These are phyloP conservation scores for Solanum paucissectum DNA, from an alignment of 257 asterid species.

Conservation along the genomic window DNA sequence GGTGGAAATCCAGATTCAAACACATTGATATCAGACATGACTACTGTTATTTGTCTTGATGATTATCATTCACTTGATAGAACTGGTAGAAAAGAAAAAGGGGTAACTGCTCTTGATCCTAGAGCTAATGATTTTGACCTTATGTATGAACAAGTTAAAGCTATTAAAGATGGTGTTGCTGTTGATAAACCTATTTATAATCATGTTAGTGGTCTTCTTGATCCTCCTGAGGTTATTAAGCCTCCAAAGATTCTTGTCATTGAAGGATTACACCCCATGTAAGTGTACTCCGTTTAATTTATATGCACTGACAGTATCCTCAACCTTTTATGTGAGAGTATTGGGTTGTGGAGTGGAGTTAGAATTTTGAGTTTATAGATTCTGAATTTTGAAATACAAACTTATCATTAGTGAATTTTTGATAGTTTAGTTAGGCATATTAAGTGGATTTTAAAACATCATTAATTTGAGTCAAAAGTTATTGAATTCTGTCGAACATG, in stretches of 20 bases:
- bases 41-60: conserved; percentile 87
- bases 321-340: not conserved
- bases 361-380: not conserved
- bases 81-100: conserved; percentile 80
- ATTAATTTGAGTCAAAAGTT: not conserved
- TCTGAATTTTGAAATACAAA: not conserved
- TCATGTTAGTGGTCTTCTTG: conserved; percentile 78
- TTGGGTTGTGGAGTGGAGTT: not conserved
- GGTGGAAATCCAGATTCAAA: conserved; percentile 97
- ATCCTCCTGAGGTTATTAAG: conserved; percentile 76
- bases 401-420: not conserved
- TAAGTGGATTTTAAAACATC: not conserved
- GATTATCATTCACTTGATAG: conserved; percentile 94
- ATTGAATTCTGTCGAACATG: not conserved
- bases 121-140: conserved; percentile 84
- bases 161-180: conserved; percentile 56
- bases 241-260: conserved; percentile 97
- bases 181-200: conserved; percentile 84
- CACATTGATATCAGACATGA: conserved; percentile 77
- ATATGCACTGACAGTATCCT: not conserved
- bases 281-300: conserved; percentile 27
- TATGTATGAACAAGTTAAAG: conserved; percentile 88
- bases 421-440: too few species aligned
- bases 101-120: conserved; percentile 92
- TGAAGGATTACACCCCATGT: conserved; percentile 98